phyloP scores from a whole-genome alignment of 805 yeast species.

The Dipodascopsis tothii region DNA sequence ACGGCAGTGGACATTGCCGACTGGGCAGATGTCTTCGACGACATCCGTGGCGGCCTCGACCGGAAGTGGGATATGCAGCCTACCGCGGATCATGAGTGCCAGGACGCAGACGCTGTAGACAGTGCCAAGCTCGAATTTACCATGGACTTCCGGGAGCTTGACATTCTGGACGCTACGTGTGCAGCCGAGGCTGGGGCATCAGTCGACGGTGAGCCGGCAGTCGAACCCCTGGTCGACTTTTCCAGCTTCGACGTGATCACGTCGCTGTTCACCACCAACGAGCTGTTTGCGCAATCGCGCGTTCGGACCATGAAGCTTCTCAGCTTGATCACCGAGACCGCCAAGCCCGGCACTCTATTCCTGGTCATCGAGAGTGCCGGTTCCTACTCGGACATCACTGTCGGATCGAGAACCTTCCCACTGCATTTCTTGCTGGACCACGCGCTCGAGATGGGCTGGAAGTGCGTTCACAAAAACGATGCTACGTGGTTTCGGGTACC shows the following conservation, averaged over 20 bases:
- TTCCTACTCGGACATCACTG: conserved; percentile 69
- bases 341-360: conserved; percentile 51
- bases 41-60: conserved; percentile 2
- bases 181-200: not conserved
- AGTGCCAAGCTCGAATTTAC: conserved; percentile 6
- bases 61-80: not conserved
- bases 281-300: conserved; percentile 64
- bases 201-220: not conserved
- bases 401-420: conserved; percentile 74
- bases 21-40: conserved; percentile 51
- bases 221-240: conserved; percentile 2
- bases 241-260: conserved; percentile 49
- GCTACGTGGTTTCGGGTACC: conserved; percentile 73
- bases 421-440: conserved; percentile 74
- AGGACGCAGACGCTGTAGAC: no score
- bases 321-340: conserved; percentile 43
- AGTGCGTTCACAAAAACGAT: conserved; percentile 54
- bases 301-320: conserved; percentile 53
- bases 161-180: conserved; percentile 20
- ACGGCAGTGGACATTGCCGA: conserved; percentile 69
- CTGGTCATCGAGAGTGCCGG: conserved; percentile 85
- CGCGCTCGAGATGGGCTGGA: conserved; percentile 55
- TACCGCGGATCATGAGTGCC: no score
- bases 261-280: conserved; percentile 77
- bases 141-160: conserved; percentile 11